Evolutionary conservation across 1,139 yeast genomes (phyloP), one percentile per base, ranked within the genome.

Genomic region (Nakaseomyces glabratus): DNA sequence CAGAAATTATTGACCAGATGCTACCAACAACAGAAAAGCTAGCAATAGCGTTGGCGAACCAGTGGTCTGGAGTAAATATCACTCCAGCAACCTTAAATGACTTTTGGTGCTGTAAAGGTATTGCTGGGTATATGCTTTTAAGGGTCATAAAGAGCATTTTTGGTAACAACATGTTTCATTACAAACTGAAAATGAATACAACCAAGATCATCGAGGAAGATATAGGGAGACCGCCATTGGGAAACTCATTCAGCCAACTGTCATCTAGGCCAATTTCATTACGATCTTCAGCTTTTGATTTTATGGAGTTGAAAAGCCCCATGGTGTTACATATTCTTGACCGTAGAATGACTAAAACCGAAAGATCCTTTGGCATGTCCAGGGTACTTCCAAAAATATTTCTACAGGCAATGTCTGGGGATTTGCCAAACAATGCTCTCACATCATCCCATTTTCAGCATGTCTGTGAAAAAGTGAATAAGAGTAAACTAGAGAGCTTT

Each of bases 361-460:
- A 93, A 53, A 78, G 88, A 46, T 82, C 95, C 0, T 81, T 90
- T 57, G 98, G 98, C 2, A 65, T 93, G 40, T 76, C 90, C 1
- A 73, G 98, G 43, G 97, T 86, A 0, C 69, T 93, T 25, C 96
- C 98, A 0, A 90, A 88, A 50, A 64, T 93, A 16, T 85, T 90
- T 49, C 63, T 93, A 26, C 97, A 90, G 55, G 94, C 95, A 0
- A 85, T 93, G 93, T 82, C 95, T 3, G 95, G 95, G 12, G 98
- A 90, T 48, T 62, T 88, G 35, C 73, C 73, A 17, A 82, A 82
- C 49, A 84, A 93, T n/a, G 69, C 75, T 28, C 58, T 90, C 19
- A 76, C 93, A 5, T 78, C 96, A 0, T 67, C 70, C 8, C 96
- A 90, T 60, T 88, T 93, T 51, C 93, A 84, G 48, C 79, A 82